Conservation (phyloP, 1,284 basidiomycete genomes). For the Moesziomyces antarcticus region DNA sequence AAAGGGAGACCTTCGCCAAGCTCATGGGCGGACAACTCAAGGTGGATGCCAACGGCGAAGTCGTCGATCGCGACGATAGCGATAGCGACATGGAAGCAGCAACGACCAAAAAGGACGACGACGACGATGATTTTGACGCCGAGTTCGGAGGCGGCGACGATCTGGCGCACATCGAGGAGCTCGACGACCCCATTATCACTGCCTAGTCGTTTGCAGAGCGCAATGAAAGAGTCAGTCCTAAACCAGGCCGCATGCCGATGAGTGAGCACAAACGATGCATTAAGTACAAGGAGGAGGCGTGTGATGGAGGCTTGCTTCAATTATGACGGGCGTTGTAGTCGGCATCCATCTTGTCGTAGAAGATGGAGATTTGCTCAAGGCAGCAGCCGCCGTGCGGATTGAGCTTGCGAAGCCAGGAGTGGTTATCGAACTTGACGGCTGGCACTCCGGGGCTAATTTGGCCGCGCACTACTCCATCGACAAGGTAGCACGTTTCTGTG, state of each 20-base stretch:
- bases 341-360: too few species aligned
- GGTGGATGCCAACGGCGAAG: conserved; percentile 43
- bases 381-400: too few species aligned
- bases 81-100: conserved; percentile 23
- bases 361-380: too few species aligned
- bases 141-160: conserved; percentile 51
- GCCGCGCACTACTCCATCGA: too few species aligned
- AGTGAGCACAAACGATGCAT: background rate
- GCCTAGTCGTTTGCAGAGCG: background rate
- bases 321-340: too few species aligned
- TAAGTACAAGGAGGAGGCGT: too few species aligned
- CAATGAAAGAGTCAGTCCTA: background rate
- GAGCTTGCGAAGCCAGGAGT: too few species aligned
- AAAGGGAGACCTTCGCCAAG: conserved; percentile 71
- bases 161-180: conserved; percentile 24
- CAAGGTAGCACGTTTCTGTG: too few species aligned
- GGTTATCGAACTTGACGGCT: too few species aligned
- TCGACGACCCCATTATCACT: conserved; percentile 17
- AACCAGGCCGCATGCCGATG: background rate
- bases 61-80: conserved; percentile 42
- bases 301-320: too few species aligned
- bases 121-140: conserved; percentile 58
- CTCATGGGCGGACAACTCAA: conserved; percentile 54
- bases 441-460: too few species aligned
- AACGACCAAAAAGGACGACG: conserved; percentile 5